These are phyloP conservation scores for Arthrobotrys megalospora DNA, from an alignment of 2,329 filamentous ascomycete genomes.

Conservation along the genomic window DNA sequence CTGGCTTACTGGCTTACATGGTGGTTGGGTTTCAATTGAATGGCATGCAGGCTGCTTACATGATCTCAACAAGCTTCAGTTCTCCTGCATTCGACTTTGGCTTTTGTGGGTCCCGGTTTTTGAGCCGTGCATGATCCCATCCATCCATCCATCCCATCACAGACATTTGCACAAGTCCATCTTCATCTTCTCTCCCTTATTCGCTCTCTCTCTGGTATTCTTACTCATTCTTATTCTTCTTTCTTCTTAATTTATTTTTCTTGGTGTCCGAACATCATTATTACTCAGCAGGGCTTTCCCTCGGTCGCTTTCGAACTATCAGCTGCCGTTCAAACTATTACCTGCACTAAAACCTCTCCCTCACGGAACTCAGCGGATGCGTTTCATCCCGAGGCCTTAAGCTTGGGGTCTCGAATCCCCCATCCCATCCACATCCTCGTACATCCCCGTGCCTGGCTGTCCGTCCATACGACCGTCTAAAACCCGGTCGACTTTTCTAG, in stretches of 20 bases:
- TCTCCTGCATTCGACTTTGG: not conserved
- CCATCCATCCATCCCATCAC: too few relatives aligned
- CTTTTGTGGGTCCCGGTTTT: too few relatives aligned
- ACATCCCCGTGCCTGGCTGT: not conserved
- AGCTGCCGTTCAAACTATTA: too few relatives aligned
- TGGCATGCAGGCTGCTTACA: slow-evolving; percentile 23
- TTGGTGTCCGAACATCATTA: too few relatives aligned
- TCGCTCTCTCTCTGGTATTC: too few relatives aligned
- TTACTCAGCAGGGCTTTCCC: not conserved
- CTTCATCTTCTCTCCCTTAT: too few relatives aligned
- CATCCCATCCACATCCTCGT: not conserved
- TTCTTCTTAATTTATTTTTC: too few relatives aligned
- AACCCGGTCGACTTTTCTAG: too few relatives aligned
- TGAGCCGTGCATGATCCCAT: too few relatives aligned
- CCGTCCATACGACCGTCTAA: not conserved
- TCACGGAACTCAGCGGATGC: slow-evolving; percentile 54
- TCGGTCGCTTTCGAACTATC: too few relatives aligned
- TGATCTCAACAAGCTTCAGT: not conserved
- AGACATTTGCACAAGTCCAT: too few relatives aligned
- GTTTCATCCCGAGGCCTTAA: slow-evolving; percentile 37
- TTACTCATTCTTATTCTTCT: too few relatives aligned
- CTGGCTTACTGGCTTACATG: not conserved
- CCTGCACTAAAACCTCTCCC: not conserved
- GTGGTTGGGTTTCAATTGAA: not conserved
- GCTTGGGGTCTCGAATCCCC: not conserved